These are phyloP conservation scores for Aspergillus oerlinghausenensis DNA, from an alignment of 2,329 filamentous ascomycete species.

Conservation along the genomic window DNA sequence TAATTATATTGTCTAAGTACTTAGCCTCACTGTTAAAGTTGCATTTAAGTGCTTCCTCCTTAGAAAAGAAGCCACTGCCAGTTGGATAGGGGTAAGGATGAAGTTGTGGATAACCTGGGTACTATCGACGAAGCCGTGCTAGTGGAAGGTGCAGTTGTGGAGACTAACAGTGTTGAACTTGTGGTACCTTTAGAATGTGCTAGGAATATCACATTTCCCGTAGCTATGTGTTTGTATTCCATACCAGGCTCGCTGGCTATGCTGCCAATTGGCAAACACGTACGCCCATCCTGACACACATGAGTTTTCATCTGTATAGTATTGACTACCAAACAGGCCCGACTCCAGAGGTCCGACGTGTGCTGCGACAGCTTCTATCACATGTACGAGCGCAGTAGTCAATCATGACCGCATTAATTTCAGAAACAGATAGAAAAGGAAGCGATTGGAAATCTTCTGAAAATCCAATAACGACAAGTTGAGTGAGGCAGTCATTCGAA, in stretches of 20 bases:
- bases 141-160: no score
- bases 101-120: not conserved
- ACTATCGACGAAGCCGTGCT: not conserved
- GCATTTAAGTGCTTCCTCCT: conserved; percentile 23
- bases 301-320: conserved; percentile 5
- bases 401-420: not conserved
- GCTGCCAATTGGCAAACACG: no score
- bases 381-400: not conserved
- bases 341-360: not conserved
- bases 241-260: no score
- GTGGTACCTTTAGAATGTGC: no score
- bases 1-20: conserved; percentile 46
- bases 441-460: no score
- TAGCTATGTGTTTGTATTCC: no score
- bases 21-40: conserved; percentile 31
- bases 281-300: not conserved
- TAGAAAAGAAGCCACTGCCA: conserved; percentile 6
- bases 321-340: conserved; percentile 15
- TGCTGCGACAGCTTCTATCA: conserved; percentile 2
- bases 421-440: no score
- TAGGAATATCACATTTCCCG: no score
- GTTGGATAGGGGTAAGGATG: not conserved
- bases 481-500: no score
- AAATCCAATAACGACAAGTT: no score
- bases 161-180: no score